Percentiles rank a stretch among this genome's conserved stretches.
phyloP scores from a whole-genome alignment of 2,329 filamentous ascomycete species.

The Torrubiella hemipterigena region DNA sequence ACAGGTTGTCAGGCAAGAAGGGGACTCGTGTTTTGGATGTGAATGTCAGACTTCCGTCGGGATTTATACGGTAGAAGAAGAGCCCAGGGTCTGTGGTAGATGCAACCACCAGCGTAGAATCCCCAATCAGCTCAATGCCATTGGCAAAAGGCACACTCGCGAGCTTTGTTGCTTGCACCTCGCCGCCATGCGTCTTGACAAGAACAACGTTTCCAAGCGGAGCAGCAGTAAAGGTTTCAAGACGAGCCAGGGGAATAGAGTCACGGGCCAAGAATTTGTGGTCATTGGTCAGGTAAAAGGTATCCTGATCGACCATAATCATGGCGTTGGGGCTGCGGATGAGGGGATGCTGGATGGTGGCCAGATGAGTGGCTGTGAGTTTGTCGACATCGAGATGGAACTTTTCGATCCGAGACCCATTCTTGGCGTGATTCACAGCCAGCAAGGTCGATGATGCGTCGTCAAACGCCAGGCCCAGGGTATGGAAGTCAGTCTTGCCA shows the following conservation, averaged over 20 bases:
- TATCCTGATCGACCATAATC: constrained; percentile 17
- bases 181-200: constrained; percentile 12
- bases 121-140: constrained; percentile 26
- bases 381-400: constrained; percentile 22
- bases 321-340: constrained; percentile 27
- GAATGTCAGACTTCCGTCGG: background rate
- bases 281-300: constrained; percentile 29
- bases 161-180: constrained; percentile 12
- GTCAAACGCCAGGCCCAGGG: constrained; percentile 26
- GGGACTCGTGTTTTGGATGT: constrained; percentile 11
- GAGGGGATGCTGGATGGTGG: constrained; percentile 24
- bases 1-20: constrained; percentile 29
- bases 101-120: constrained; percentile 23
- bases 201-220: constrained; percentile 23
- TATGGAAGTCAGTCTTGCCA: constrained; percentile 21
- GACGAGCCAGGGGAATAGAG: constrained; percentile 11
- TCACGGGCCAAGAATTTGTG: constrained; percentile 19
- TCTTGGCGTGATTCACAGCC: constrained; percentile 22
- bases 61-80: constrained; percentile 16
- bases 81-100: constrained; percentile 17
- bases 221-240: constrained; percentile 22
- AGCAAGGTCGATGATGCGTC: constrained; percentile 21
- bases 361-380: constrained; percentile 20
- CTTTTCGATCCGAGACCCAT: constrained; percentile 22
- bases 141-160: constrained; percentile 26